Conservation (phyloP, 2,329 filamentous ascomycete species). For the Periconia macrospinosa region DNA sequence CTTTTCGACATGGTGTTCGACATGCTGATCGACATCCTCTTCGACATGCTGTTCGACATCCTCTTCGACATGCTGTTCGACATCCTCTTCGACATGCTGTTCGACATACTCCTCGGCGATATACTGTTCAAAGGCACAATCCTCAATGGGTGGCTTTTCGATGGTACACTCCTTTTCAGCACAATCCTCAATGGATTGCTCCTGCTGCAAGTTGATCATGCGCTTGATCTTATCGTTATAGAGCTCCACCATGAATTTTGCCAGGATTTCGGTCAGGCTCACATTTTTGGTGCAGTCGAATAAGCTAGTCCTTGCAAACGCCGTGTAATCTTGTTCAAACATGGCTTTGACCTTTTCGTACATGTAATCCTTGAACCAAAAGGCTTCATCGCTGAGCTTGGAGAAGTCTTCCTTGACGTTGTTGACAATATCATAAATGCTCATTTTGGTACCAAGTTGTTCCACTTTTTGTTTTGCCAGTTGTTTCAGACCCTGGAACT, state of each 20-base stretch:
- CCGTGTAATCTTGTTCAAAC: slow-evolving; percentile 13
- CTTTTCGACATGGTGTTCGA: background rate
- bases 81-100: no score
- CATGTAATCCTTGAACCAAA: slow-evolving; percentile 16
- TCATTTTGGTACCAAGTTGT: slow-evolving; percentile 5
- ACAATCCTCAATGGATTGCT: no score
- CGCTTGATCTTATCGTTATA: slow-evolving; percentile 10
- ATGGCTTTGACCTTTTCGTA: slow-evolving; percentile 8
- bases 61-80: no score
- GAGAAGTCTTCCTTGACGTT: slow-evolving; percentile 11
- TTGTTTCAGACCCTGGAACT: slow-evolving; percentile 12
- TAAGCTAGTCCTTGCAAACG: slow-evolving; percentile 9
- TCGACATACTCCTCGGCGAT: no score
- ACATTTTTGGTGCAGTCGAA: slow-evolving; percentile 13
- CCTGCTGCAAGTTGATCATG: slow-evolving; percentile 5
- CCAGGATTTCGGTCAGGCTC: slow-evolving; percentile 8
- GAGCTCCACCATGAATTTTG: slow-evolving; percentile 10
- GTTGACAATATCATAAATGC: slow-evolving; percentile 13
- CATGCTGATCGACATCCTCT: no score
- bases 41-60: no score
- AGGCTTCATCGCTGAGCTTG: slow-evolving; percentile 4
- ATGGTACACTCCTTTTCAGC: no score
- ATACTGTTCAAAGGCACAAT: no score
- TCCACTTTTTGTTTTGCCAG: slow-evolving; percentile 13
- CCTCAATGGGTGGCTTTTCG: no score